phyloP scores from a whole-genome alignment of 306 rosid species.

The Dalbergia cultrata region DNA sequence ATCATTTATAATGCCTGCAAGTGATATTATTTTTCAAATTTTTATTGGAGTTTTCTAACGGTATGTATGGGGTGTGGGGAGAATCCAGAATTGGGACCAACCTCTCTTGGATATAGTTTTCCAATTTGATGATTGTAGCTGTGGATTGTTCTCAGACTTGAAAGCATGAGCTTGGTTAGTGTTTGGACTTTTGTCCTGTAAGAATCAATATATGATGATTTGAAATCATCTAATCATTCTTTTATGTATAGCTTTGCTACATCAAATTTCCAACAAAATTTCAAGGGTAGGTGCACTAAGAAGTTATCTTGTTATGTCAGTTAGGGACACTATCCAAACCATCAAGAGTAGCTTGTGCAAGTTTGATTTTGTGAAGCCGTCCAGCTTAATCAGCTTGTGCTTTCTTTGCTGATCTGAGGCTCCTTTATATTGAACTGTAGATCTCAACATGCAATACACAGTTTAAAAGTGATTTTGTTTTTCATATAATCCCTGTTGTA shows the following conservation, averaged over 20 bases:
- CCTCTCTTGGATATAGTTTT: background rate
- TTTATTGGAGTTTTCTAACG: background rate
- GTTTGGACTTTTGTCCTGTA: background rate
- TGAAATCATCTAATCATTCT: slow-evolving; percentile 15
- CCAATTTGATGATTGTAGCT: background rate
- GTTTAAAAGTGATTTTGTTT: too few species aligned
- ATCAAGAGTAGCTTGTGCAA: too few species aligned
- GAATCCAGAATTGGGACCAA: background rate
- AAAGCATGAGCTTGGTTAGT: background rate
- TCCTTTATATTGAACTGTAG: slow-evolving; percentile 2
- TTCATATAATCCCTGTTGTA: background rate
- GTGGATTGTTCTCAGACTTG: slow-evolving; percentile 8
- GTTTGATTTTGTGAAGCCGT: background rate
- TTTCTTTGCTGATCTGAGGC: slow-evolving; percentile 15
- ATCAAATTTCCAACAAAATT: background rate
- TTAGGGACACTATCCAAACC: slow-evolving; percentile 1
- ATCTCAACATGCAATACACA: background rate
- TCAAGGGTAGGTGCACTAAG: background rate
- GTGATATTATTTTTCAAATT: too few species aligned
- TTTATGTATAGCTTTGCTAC: background rate
- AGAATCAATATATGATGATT: slow-evolving; percentile 1
- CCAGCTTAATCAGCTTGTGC: slow-evolving; percentile 4
- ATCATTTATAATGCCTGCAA: background rate
- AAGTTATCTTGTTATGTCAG: background rate
- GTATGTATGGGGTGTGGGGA: background rate